Evolutionary conservation across 345 rosid genomes (phyloP).

Genomic region (Gossypium longicalyx): DNA sequence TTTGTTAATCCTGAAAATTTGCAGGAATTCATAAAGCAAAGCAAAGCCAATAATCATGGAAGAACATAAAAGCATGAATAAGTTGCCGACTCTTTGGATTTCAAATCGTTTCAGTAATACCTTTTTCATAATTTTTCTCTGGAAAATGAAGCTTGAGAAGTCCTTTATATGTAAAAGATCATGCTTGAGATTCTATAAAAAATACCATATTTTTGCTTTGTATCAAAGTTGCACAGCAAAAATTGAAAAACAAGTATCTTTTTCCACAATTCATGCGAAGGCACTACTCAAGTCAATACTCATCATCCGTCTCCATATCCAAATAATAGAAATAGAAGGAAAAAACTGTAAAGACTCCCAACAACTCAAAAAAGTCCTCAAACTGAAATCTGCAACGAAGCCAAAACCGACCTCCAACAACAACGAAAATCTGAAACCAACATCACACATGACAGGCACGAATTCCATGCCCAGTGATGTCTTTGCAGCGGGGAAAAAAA

Average conservation of each 20-base stretch:
- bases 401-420: too few relatives aligned
- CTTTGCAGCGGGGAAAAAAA: too few relatives aligned
- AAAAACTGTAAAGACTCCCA: too few relatives aligned
- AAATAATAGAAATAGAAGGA: too few relatives aligned
- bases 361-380: too few relatives aligned
- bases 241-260: background rate
- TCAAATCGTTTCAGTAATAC: background rate
- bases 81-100: background rate
- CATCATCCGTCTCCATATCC: too few relatives aligned
- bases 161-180: background rate
- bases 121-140: background rate
- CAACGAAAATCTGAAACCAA: too few relatives aligned
- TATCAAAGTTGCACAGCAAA: background rate
- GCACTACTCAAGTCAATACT: too few relatives aligned
- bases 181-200: background rate
- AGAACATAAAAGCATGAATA: background rate
- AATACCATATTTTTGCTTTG: background rate
- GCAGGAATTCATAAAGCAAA: conserved; percentile 3
- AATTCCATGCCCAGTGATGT: too few relatives aligned
- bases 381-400: too few relatives aligned
- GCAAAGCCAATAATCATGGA: background rate
- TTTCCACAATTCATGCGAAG: background rate
- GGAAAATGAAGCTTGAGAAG: conserved; percentile 1
- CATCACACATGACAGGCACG: too few relatives aligned
- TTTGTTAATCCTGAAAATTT: background rate